These are phyloP conservation scores for Russula olivacea DNA, from an alignment of 768 basidiomycete species.

Conservation along the genomic window DNA sequence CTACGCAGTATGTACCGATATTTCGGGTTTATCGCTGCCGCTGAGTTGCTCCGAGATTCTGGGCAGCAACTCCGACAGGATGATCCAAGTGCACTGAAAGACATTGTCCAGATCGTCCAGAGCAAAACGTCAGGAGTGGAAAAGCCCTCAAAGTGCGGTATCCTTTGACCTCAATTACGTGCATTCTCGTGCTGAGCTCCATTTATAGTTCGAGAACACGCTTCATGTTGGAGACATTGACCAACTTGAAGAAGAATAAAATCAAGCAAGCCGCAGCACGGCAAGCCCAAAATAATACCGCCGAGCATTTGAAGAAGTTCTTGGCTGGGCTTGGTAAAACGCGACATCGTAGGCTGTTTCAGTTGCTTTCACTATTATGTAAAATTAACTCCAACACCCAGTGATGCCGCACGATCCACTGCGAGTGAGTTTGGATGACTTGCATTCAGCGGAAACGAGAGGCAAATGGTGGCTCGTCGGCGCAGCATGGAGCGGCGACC, in stretches of 20 bases:
- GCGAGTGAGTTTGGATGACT: conserved; percentile 78
- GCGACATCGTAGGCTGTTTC: conserved; percentile 49
- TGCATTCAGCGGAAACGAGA: conserved; percentile 73
- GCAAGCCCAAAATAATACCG: conserved; percentile 67
- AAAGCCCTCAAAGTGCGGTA: conserved; percentile 46
- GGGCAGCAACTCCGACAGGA: conserved; percentile 88
- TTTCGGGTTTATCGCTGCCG: not conserved
- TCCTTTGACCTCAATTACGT: not conserved
- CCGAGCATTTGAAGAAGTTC: conserved; percentile 86
- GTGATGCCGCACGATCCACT: conserved; percentile 82
- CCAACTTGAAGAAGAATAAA: conserved; percentile 91
- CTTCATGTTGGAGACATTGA: conserved; percentile 94
- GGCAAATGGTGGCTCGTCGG: conserved; percentile 99
- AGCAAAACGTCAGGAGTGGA: conserved; percentile 53
- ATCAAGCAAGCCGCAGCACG: conserved; percentile 55
- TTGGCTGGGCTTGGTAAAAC: conserved; percentile 70
- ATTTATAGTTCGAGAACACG: conserved; percentile 71
- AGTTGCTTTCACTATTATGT: not conserved
- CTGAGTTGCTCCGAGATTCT: conserved; percentile 50
- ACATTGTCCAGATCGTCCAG: conserved; percentile 82
- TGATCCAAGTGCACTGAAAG: conserved; percentile 87
- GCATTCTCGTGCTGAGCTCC: not conserved
- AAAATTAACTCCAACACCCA: conserved; percentile 31
- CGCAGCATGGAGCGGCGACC: conserved; percentile 92
- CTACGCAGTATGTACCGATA: conserved; percentile 54